Evolutionary conservation across 495 filamentous ascomycete species (phyloP).

Genomic region (Penicillium nucicola): DNA sequence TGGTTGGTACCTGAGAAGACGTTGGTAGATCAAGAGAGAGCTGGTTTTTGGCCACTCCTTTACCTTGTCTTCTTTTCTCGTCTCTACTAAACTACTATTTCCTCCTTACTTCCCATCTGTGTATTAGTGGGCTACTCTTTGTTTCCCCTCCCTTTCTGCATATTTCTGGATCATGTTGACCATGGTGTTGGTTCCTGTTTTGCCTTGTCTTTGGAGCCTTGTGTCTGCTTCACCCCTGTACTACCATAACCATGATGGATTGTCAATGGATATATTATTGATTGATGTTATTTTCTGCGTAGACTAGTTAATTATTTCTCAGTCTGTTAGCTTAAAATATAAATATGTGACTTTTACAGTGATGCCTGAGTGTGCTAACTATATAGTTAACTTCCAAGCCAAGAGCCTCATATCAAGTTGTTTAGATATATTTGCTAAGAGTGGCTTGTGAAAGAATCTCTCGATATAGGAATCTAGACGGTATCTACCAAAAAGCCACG

Average conservation of each 20-base stretch:
- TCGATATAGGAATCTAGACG: too few relatives aligned
- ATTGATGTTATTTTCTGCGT: neutral
- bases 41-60: slow-evolving; percentile 5
- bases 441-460: too few relatives aligned
- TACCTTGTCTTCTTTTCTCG: slow-evolving; percentile 14
- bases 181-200: slow-evolving; percentile 31
- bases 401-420: too few relatives aligned
- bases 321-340: too few relatives aligned
- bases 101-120: slow-evolving; percentile 20
- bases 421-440: too few relatives aligned
- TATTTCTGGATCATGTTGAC: slow-evolving; percentile 29
- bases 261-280: slow-evolving; percentile 28
- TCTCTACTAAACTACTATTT: slow-evolving; percentile 13
- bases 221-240: slow-evolving; percentile 19
- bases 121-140: slow-evolving; percentile 41
- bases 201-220: slow-evolving; percentile 15
- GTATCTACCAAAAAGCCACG: too few relatives aligned
- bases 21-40: slow-evolving; percentile 48
- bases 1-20: slow-evolving; percentile 88
- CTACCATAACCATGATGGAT: slow-evolving; percentile 29
- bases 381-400: too few relatives aligned
- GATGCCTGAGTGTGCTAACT: too few relatives aligned
- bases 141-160: slow-evolving; percentile 26
- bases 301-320: too few relatives aligned
- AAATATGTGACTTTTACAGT: too few relatives aligned